Percentiles rank a stretch among this genome's conserved stretches.
These are phyloP conservation scores for Pleurotus salmoneostramineus DNA, from an alignment of 768 basidiomycete species.

Conservation along the genomic window DNA sequence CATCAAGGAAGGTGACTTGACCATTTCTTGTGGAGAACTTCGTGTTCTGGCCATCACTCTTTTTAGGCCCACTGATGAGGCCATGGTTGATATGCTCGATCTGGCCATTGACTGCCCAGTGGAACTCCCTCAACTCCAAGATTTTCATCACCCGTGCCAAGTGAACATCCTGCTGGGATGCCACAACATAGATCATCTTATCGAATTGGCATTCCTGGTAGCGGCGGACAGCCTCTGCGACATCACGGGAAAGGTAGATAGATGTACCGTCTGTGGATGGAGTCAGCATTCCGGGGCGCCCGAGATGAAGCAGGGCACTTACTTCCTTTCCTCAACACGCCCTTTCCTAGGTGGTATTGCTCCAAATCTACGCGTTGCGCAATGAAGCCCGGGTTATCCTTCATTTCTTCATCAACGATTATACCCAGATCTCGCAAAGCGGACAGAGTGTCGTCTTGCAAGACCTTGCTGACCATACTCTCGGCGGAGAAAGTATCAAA, in stretches of 20 bases:
- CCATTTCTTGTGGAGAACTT: constrained; percentile 1
- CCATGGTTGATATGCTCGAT: constrained; percentile 3
- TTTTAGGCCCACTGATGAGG: constrained; percentile 1
- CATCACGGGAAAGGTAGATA: constrained; percentile 68
- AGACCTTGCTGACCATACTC: constrained; percentile 25
- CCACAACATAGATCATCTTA: constrained; percentile 49
- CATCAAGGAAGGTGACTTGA: not conserved
- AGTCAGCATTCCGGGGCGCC: not conserved
- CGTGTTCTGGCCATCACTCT: not conserved
- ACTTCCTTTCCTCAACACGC: constrained; percentile 31
- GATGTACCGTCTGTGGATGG: constrained; percentile 31
- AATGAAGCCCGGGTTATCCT: not conserved
- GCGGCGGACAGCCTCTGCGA: constrained; percentile 69
- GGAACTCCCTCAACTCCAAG: constrained; percentile 21
- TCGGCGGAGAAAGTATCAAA: constrained; percentile 38
- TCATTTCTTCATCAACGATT: not conserved
- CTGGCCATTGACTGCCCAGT: not conserved
- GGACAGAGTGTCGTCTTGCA: constrained; percentile 25
- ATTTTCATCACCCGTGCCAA: constrained; percentile 8
- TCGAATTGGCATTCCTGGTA: constrained; percentile 69
- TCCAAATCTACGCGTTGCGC: constrained; percentile 28
- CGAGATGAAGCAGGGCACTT: not conserved
- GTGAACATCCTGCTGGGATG: constrained; percentile 19
- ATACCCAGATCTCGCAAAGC: constrained; percentile 22
- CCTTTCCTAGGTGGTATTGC: constrained; percentile 31